Percentiles rank a stretch among this genome's conserved stretches.
Conservation (phyloP, 2,329 filamentous ascomycete genomes). For the Diaporthe citrichinensis region DNA sequence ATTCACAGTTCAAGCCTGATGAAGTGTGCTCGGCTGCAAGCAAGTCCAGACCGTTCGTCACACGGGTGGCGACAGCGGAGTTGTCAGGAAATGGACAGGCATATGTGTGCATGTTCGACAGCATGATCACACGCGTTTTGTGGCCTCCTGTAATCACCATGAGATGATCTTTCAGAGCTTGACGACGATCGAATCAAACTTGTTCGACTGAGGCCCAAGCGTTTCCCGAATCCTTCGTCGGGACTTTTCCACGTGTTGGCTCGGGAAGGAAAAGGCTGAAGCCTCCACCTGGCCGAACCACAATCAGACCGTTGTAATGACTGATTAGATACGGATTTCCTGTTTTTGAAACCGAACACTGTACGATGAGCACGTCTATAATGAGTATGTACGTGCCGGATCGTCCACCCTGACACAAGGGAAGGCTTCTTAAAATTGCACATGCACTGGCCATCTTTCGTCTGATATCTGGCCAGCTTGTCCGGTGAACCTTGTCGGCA, state of each 20-base stretch:
- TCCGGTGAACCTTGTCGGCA: slow-evolving; percentile 31
- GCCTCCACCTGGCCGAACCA: slow-evolving; percentile 18
- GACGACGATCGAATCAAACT: slow-evolving; percentile 12
- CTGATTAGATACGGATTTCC: neutral
- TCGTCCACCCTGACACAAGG: slow-evolving; percentile 11
- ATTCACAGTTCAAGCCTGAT: slow-evolving; percentile 13
- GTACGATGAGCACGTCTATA: neutral
- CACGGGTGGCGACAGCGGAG: slow-evolving; percentile 27
- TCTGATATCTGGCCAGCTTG: slow-evolving; percentile 33
- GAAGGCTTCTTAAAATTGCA: neutral
- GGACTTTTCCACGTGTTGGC: slow-evolving; percentile 22
- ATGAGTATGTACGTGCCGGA: neutral
- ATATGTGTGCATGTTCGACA: slow-evolving; percentile 3
- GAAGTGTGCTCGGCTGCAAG: neutral
- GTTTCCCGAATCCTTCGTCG: slow-evolving; percentile 21
- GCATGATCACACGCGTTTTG: slow-evolving; percentile 5
- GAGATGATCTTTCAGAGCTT: neutral
- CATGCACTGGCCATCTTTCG: slow-evolving; percentile 8
- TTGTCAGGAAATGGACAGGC: slow-evolving; percentile 1
- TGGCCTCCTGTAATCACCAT: slow-evolving; percentile 2
- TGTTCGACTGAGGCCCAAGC: neutral
- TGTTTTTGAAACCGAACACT: neutral
- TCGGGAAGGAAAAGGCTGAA: slow-evolving; percentile 3
- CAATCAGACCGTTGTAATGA: slow-evolving; percentile 7
- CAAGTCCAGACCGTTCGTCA: slow-evolving; percentile 17